These are phyloP conservation scores for Panus rudis DNA, from an alignment of 768 basidiomycete species.

Conservation along the genomic window DNA sequence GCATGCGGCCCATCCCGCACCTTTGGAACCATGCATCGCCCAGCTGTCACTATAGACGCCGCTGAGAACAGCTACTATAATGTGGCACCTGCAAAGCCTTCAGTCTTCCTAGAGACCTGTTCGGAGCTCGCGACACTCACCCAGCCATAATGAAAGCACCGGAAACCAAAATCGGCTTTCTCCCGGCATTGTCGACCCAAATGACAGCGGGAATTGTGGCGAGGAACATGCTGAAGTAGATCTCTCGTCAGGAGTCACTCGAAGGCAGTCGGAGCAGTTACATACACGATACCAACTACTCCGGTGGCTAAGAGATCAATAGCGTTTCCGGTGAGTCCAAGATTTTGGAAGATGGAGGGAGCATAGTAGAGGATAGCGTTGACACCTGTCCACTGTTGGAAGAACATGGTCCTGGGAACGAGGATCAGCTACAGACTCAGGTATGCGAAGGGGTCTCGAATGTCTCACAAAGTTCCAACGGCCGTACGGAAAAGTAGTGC, in stretches of 20 bases:
- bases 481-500: slow-evolving; percentile 57
- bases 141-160: slow-evolving; percentile 68
- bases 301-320: slow-evolving; percentile 55
- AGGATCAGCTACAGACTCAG: slow-evolving; percentile 1
- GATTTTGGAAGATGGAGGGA: slow-evolving; percentile 55
- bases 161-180: slow-evolving; percentile 67
- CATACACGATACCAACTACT: slow-evolving; percentile 74
- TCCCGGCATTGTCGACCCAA: slow-evolving; percentile 72
- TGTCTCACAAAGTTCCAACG: slow-evolving; percentile 47
- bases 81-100: slow-evolving; percentile 44
- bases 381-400: slow-evolving; percentile 80
- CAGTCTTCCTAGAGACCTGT: no score
- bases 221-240: slow-evolving; percentile 50
- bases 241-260: background rate
- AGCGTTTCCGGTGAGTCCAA: slow-evolving; percentile 57
- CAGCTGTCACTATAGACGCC: slow-evolving; percentile 54
- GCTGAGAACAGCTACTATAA: slow-evolving; percentile 62
- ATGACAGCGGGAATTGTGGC: slow-evolving; percentile 77
- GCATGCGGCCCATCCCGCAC: slow-evolving; percentile 70
- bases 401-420: slow-evolving; percentile 55
- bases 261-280: slow-evolving; percentile 6
- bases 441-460: background rate
- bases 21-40: slow-evolving; percentile 35
- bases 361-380: slow-evolving; percentile 77
- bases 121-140: slow-evolving; percentile 28